Evolutionary conservation across 495 filamentous ascomycete species (phyloP).

Genomic region (Neurospora sp.): DNA sequence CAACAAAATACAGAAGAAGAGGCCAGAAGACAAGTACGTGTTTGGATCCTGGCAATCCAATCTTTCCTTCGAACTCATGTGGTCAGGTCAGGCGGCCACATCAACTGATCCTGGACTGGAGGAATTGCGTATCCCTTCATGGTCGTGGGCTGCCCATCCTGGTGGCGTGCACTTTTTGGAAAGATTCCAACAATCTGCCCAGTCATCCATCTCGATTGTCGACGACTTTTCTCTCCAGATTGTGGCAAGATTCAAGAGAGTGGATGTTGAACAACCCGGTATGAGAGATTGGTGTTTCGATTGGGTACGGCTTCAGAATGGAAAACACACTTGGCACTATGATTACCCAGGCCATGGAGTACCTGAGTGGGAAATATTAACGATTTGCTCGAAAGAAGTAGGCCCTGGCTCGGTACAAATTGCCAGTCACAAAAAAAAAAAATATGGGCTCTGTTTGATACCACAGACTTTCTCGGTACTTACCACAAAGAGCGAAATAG

Average conservation of each 20-base stretch:
- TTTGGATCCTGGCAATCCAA: background rate
- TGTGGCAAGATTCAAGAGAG: background rate
- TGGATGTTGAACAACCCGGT: too few relatives aligned
- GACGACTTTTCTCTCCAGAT: background rate
- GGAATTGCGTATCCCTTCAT: background rate
- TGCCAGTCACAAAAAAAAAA: accelerated
- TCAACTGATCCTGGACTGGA: background rate
- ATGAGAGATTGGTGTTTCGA: too few relatives aligned
- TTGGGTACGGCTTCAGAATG: too few relatives aligned
- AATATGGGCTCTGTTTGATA: background rate
- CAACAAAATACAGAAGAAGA: background rate
- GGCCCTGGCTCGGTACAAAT: background rate
- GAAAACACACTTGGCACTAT: too few relatives aligned
- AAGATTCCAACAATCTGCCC: too few relatives aligned
- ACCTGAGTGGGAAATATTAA: too few relatives aligned
- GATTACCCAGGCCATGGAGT: too few relatives aligned
- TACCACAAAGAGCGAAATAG: background rate
- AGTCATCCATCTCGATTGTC: background rate
- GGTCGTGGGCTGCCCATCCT: background rate
- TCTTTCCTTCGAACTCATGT: background rate
- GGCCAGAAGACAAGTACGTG: background rate
- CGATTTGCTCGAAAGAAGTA: accelerated
- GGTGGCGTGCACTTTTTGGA: too few relatives aligned
- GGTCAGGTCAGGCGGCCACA: background rate
- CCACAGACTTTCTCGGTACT: background rate